phyloP scores from a whole-genome alignment of 257 asterid genomes.

The Lavandula angustifolia region DNA sequence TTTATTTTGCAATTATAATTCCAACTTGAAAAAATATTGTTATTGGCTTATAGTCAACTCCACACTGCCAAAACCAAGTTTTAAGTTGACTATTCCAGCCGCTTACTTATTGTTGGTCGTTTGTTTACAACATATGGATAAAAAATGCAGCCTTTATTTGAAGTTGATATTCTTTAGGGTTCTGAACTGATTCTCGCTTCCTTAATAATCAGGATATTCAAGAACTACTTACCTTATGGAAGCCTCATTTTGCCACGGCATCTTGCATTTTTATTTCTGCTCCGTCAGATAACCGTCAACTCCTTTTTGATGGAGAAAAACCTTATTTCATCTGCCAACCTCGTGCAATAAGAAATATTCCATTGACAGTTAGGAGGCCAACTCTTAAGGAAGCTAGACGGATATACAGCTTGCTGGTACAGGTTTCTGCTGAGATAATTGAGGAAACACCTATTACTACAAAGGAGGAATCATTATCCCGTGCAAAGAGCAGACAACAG shows the following conservation, averaged over 20 bases:
- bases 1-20: background rate
- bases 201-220: slow-evolving; percentile 68
- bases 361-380: slow-evolving; percentile 86
- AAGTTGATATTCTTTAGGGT: slow-evolving; percentile 13
- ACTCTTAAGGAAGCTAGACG: slow-evolving; percentile 84
- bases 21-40: slow-evolving; percentile 9
- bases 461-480: slow-evolving; percentile 41
- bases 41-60: slow-evolving; percentile 8
- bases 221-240: slow-evolving; percentile 78
- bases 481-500: slow-evolving; percentile 27
- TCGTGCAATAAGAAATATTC: slow-evolving; percentile 69
- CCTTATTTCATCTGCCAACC: slow-evolving; percentile 61
- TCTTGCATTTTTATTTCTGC: slow-evolving; percentile 70
- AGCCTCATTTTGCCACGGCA: slow-evolving; percentile 65
- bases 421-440: slow-evolving; percentile 56
- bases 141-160: slow-evolving; percentile 6
- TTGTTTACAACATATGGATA: background rate
- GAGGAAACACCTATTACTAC: slow-evolving; percentile 40
- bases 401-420: slow-evolving; percentile 62
- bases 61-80: background rate
- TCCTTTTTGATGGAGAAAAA: slow-evolving; percentile 77
- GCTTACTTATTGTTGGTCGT: background rate
- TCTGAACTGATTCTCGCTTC: slow-evolving; percentile 33
- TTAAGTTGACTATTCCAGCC: background rate
- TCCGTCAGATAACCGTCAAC: slow-evolving; percentile 80